Evolutionary conservation across 2,329 filamentous ascomycete species (phyloP).

Genomic region (Aschersonia sp.): DNA sequence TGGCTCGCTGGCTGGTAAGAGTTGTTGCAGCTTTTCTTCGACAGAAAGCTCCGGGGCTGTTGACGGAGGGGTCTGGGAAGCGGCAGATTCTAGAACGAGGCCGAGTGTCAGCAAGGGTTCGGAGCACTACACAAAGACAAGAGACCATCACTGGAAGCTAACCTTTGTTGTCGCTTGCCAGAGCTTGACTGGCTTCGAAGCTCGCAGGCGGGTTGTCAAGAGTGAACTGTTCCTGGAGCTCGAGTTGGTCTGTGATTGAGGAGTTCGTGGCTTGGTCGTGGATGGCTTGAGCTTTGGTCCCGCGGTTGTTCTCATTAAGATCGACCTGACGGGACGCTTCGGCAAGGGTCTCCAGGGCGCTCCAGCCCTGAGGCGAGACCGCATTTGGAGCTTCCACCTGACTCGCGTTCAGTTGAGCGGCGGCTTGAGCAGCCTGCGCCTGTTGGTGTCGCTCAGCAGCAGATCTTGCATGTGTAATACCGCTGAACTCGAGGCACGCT

Average conservation of each 20-base stretch:
- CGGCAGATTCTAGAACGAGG: conserved; percentile 2
- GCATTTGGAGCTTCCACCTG: conserved; percentile 10
- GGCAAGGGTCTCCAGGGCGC: conserved; percentile 71
- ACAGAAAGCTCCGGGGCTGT: conserved; percentile 21
- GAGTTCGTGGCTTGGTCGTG: conserved; percentile 11
- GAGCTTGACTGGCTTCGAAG: conserved; percentile 23
- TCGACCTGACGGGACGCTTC: conserved; percentile 77
- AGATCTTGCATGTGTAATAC: conserved; percentile 39
- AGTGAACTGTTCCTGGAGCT: conserved; percentile 44
- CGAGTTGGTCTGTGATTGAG: conserved; percentile 24
- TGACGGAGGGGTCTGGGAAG: conserved; percentile 11
- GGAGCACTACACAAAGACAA: no score
- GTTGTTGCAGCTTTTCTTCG: conserved; percentile 35
- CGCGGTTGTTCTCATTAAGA: conserved; percentile 44
- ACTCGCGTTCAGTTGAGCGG: conserved; percentile 11
- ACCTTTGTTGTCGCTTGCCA: conserved; percentile 12
- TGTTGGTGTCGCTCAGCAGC: conserved; percentile 15
- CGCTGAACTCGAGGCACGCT: conserved; percentile 57
- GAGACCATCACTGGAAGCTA: neutral
- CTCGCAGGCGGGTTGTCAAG: conserved; percentile 38
- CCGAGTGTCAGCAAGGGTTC: no score
- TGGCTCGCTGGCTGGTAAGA: conserved; percentile 21
- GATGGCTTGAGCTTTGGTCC: conserved; percentile 22
- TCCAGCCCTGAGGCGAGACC: conserved; percentile 47
- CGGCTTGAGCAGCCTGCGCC: conserved; percentile 2